These are phyloP conservation scores for Dictyostelium purpureum DNA, from an alignment of 78 protist species.

Conservation along the genomic window DNA sequence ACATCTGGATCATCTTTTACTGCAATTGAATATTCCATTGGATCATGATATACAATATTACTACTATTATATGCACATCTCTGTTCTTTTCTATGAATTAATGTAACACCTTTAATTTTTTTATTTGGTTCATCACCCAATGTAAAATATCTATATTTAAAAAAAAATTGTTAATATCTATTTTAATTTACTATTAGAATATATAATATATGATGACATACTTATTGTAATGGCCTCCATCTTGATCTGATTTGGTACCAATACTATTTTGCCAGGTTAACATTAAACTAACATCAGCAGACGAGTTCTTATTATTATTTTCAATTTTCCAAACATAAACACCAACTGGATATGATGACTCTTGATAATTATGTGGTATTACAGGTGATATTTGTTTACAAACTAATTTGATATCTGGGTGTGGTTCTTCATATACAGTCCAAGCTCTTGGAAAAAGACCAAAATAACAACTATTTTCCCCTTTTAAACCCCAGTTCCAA, in stretches of 20 bases:
- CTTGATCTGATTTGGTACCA: constrained; percentile 35
- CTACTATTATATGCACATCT: not conserved
- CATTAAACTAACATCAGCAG: constrained; percentile 65
- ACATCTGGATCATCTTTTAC: constrained; percentile 26
- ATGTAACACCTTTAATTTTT: constrained; percentile 26
- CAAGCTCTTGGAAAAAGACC: constrained; percentile 80
- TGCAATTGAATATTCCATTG: constrained; percentile 60
- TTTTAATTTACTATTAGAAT: not conserved
- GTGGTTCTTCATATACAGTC: constrained; percentile 84
- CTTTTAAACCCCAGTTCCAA: constrained; percentile 75
- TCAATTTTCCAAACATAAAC: constrained; percentile 79
- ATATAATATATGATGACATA: no score
- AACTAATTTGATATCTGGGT: constrained; percentile 54
- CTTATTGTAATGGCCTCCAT: constrained; percentile 69
- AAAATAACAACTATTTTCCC: constrained; percentile 47
- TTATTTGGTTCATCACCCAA: not conserved
- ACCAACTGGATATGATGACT: constrained; percentile 73
- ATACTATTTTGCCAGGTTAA: constrained; percentile 79
- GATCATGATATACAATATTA: not conserved
- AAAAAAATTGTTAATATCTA: not conserved
- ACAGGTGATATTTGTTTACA: constrained; percentile 85
- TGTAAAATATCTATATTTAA: not conserved
- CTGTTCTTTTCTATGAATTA: constrained; percentile 5
- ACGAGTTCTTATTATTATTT: not conserved
- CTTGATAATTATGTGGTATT: constrained; percentile 71